Percentiles rank a stretch among this genome's conserved stretches.
Conservation (phyloP, 306 rosid genomes). For the Calophaca sinica region DNA sequence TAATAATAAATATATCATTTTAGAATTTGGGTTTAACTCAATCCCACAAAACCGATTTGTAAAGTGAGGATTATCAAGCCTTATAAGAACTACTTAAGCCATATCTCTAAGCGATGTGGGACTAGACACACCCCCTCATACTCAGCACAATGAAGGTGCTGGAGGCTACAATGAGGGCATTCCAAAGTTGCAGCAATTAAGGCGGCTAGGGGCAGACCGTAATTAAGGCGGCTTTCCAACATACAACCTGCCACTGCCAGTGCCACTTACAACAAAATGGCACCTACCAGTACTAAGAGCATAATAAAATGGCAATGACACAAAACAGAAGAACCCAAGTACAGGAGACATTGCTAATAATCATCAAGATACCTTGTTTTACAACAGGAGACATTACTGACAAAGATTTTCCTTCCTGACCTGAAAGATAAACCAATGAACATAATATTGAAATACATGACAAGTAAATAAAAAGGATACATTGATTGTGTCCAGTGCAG, state of each 20-base stretch:
- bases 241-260: too few species aligned
- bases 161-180: too few species aligned
- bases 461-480: slow-evolving; percentile 34
- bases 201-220: too few species aligned
- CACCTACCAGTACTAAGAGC: slow-evolving; percentile 4
- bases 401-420: slow-evolving; percentile 88
- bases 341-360: slow-evolving; percentile 43
- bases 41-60: too few species aligned
- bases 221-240: too few species aligned
- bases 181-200: too few species aligned
- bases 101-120: too few species aligned
- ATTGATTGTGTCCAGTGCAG: slow-evolving; percentile 29
- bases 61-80: too few species aligned
- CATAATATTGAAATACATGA: slow-evolving; percentile 34
- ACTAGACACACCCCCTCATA: too few species aligned
- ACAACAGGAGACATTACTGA: slow-evolving; percentile 70
- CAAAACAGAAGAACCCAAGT: slow-evolving; percentile 33
- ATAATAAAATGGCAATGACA: slow-evolving; percentile 28
- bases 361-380: slow-evolving; percentile 75
- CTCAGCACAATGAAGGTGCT: too few species aligned
- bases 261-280: background rate
- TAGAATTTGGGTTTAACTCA: too few species aligned
- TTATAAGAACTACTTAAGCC: too few species aligned
- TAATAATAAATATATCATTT: background rate
- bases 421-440: slow-evolving; percentile 56